phyloP scores from a whole-genome alignment of 2,329 filamentous ascomycete species.

The Colletotrichum sp. region DNA sequence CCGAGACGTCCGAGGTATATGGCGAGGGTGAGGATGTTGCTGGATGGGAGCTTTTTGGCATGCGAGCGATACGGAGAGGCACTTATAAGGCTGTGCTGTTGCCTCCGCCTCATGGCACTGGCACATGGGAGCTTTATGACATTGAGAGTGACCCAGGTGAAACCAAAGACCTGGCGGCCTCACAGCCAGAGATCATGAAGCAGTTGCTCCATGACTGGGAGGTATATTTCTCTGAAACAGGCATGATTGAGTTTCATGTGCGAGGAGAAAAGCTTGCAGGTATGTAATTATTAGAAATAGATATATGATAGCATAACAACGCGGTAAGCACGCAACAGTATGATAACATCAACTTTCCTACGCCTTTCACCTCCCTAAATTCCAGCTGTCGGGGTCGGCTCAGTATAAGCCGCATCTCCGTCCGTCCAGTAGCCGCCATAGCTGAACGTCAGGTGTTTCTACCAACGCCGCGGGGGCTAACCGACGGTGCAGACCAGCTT shows the following conservation, averaged over 20 bases:
- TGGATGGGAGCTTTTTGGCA: neutral
- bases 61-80: neutral
- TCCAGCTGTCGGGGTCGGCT: neutral
- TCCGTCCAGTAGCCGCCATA: neutral
- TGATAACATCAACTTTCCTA: neutral
- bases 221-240: neutral
- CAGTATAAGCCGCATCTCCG: neutral
- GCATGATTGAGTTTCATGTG: neutral
- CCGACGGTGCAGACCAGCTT: neutral
- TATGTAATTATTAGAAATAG: neutral
- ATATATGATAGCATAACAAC: neutral
- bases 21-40: neutral
- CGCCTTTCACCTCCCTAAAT: neutral
- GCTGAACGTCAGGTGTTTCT: neutral
- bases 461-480: neutral
- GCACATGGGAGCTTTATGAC: neutral
- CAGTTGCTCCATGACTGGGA: neutral
- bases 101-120: neutral
- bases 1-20: neutral
- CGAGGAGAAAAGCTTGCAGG: neutral
- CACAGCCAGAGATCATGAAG: neutral
- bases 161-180: neutral
- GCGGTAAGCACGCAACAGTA: neutral
- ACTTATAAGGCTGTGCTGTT: neutral
- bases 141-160: neutral